Conservation (phyloP, 2,329 filamentous ascomycete genomes). For the Fusarium sp. region DNA sequence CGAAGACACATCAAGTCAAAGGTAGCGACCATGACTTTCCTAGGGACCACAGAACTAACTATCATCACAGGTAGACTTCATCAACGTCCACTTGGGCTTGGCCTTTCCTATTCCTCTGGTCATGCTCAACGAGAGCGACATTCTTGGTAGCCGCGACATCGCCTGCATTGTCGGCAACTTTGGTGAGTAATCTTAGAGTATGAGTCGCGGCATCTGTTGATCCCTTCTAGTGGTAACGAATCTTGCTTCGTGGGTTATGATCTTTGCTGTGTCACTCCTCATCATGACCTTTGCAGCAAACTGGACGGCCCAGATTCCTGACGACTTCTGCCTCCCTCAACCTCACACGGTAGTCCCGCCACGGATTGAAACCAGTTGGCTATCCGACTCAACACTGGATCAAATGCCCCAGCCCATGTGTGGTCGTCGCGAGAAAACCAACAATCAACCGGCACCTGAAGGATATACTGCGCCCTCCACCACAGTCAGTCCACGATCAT, state of each 20-base stretch:
- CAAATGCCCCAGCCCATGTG: not conserved
- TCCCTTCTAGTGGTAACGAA: conserved; percentile 51
- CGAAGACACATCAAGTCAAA: conserved; percentile 50
- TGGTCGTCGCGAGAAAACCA: conserved; percentile 18
- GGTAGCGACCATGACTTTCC: conserved; percentile 37
- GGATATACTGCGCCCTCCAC: conserved; percentile 6
- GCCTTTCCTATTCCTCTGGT: conserved; percentile 65
- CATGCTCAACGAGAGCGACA: conserved; percentile 56
- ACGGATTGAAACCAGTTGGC: conserved; percentile 37
- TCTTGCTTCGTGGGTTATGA: conserved; percentile 51
- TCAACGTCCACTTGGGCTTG: conserved; percentile 64
- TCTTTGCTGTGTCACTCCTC: conserved; percentile 48
- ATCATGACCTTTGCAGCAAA: conserved; percentile 28
- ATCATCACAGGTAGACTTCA: conserved; percentile 58
- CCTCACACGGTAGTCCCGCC: conserved; percentile 8
- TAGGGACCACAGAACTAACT: conserved; percentile 2
- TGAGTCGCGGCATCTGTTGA: conserved; percentile 19
- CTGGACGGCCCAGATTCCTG: conserved; percentile 10
- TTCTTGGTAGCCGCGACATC: conserved; percentile 52
- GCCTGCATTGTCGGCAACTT: conserved; percentile 60
- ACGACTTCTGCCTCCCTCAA: conserved; percentile 20
- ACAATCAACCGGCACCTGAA: not conserved
- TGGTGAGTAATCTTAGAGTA: conserved; percentile 49
- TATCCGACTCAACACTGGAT: conserved; percentile 38
- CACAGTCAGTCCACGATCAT: conserved; percentile 12